Evolutionary conservation across 2,329 filamentous ascomycete species (phyloP), one percentile per base, ranked within the genome.

Genomic region (Penicillium capsulatum): DNA sequence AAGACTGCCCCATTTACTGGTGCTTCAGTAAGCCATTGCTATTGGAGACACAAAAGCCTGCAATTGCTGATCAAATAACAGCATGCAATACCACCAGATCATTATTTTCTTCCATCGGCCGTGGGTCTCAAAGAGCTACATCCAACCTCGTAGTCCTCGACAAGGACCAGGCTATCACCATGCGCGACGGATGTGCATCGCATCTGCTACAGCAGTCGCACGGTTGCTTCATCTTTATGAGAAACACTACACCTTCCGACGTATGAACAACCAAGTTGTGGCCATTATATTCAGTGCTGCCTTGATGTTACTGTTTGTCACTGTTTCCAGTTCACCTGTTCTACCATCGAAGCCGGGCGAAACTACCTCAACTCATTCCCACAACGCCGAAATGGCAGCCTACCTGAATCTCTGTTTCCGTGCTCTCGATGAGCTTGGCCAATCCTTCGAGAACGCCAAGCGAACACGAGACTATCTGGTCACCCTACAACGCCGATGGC

Each of bases 221-320:
- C 53, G 60, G 2, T 56, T 72, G 0, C 58, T 71, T 10, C 58
- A 60, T 13, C 53, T 65, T 4, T 71, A 70, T 44, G 65, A 69
- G 31, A 61, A 58, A 11, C 56, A 61, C 17, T 71, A 69, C 42
- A 65, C 64, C 1, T 67, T 69, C 55, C 60, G 63, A 15, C 55
- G 61, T n/a, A 65, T 68, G 52, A 70, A 69, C 50, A 64, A 68
- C 40, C 61, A 69, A 34, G 65, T 66, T 1, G 65, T 70, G 7
- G 61, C 63, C n/a, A 67, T 71, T 13, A 67, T 68, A 10, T 70
- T 69, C 48, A 68, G 65, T 10, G 67, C 68, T 1, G 67, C 67
- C 1, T 52, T 71, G 3, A 66, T 66, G 53, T 52, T 66, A 5
- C 60, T 65, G 3, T 66, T 64, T 24, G 59, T 63, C 24, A 66